Conservation (phyloP, 2,329 filamentous ascomycete species). For the Calonectria crousiana region DNA sequence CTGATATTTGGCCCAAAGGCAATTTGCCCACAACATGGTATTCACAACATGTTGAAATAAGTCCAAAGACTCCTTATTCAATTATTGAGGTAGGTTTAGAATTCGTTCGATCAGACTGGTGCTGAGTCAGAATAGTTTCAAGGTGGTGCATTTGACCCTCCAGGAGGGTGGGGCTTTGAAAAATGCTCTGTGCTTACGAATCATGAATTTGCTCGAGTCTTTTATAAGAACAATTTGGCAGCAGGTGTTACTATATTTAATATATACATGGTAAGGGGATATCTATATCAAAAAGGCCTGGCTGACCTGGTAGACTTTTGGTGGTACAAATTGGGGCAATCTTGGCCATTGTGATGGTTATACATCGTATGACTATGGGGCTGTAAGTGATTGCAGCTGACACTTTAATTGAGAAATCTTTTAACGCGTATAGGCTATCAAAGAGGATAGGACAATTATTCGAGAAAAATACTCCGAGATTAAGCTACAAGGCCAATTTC, state of each 20-base stretch:
- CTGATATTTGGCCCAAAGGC: conserved; percentile 51
- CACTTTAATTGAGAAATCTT: rapidly evolving
- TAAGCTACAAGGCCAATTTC: conserved; percentile 81
- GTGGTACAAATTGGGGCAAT: conserved; percentile 89
- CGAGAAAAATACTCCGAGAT: conserved; percentile 85
- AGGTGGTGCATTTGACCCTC: conserved; percentile 79
- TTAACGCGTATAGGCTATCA: conserved; percentile 57
- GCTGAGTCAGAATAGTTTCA: conserved; percentile 64
- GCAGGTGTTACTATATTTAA: conserved; percentile 77
- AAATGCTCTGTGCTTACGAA: conserved; percentile 75
- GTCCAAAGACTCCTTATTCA: conserved; percentile 74
- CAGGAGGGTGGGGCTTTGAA: conserved; percentile 78
- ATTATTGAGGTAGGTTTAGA: conserved; percentile 54
- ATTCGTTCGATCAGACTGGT: rapidly evolving
- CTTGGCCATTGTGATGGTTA: conserved; percentile 76
- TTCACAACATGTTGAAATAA: conserved; percentile 68
- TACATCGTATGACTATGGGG: conserved; percentile 68
- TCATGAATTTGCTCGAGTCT: conserved; percentile 81
- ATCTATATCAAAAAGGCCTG: rapidly evolving
- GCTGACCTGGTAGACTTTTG: conserved; percentile 65
- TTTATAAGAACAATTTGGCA: conserved; percentile 81
- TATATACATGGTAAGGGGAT: conserved; percentile 74
- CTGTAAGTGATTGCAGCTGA: conserved; percentile 43
- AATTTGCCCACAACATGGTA: conserved; percentile 61
- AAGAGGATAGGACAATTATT: conserved; percentile 75